Evolutionary conservation across 2,329 filamentous ascomycete species (phyloP), one percentile per base, ranked within the genome.

Genomic region (Cladosporium phlei): DNA sequence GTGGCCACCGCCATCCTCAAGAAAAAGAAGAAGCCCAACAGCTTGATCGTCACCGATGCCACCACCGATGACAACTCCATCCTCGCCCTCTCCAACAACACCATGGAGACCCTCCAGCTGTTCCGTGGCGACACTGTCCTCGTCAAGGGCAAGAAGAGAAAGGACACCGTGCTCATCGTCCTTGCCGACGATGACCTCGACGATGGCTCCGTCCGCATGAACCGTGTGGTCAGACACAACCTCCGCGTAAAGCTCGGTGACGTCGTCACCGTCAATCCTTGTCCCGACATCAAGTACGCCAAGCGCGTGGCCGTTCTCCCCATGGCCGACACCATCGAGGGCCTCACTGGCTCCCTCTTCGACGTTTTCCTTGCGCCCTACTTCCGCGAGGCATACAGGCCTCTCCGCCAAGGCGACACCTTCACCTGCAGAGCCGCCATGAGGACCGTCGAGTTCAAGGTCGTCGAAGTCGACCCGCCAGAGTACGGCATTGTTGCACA

Each of bases 21-120:
- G 78, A 97, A 97, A 81, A 98, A 98, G 86, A 98, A 98, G 90
- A 98, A 98, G 88, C 90, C 90, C 62, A 98, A 98, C 74, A 94
- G 91, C 66, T 74, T 98, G 69, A 95, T 98, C 75, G 93, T 98
- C 57, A 97, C 93, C 65, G 94, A 98, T 80, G 90, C 93, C 69
- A 81, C 87, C 64, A 98, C 95, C 74, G 93, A 98, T 85, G 93
- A 98, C 75, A 98, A 98, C 83, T 97, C 93, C 55, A 94, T 97
- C 71, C 96, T 98, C 66, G 88, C 89, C 59, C 82, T 98, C 51
- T 96, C 93, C 50, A 95, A 96, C 78, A 90, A 93, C 71, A 97
- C 93, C 59, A 98, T 98, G 93, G 93, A 98, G 73, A 83, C 85
- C 52, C 85, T 98, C 57, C 89, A 96, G 76, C 85, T 98, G 53